phyloP scores from a whole-genome alignment of 2,329 filamentous ascomycete species.

The Zymoseptoria tritici region DNA sequence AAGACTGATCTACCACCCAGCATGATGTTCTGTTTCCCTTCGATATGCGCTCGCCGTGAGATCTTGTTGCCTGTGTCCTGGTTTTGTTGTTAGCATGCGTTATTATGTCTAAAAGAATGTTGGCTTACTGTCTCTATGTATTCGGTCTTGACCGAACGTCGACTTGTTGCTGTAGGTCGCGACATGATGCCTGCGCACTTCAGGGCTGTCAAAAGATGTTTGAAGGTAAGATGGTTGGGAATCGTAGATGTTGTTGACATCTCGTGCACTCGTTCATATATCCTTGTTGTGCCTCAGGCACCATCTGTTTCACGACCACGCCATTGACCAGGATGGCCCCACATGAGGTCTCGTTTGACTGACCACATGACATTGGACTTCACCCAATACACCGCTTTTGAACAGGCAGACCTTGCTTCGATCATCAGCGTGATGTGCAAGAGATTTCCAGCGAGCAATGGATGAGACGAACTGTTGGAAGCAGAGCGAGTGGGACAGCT shows the following conservation, averaged over 20 bases:
- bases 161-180: constrained; percentile 30
- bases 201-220: not conserved
- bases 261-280: too few relatives aligned
- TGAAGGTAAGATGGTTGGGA: not conserved
- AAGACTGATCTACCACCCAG: constrained; percentile 91
- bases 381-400: not conserved
- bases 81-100: constrained; percentile 1
- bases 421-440: not conserved
- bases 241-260: not conserved
- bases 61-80: constrained; percentile 99
- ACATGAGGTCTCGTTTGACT: not conserved
- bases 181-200: constrained; percentile 29
- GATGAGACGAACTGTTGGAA: not conserved
- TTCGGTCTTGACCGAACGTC: constrained; percentile 72
- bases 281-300: not conserved
- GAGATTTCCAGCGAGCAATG: not conserved
- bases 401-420: not conserved
- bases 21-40: constrained; percentile 96
- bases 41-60: constrained; percentile 80
- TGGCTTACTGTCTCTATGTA: constrained; percentile 86
- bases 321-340: not conserved
- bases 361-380: not conserved
- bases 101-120: not conserved
- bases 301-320: not conserved
- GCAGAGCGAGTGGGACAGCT: not conserved